Conservation (phyloP, 352 stramenopile species). For the Blastocystis sp. region DNA sequence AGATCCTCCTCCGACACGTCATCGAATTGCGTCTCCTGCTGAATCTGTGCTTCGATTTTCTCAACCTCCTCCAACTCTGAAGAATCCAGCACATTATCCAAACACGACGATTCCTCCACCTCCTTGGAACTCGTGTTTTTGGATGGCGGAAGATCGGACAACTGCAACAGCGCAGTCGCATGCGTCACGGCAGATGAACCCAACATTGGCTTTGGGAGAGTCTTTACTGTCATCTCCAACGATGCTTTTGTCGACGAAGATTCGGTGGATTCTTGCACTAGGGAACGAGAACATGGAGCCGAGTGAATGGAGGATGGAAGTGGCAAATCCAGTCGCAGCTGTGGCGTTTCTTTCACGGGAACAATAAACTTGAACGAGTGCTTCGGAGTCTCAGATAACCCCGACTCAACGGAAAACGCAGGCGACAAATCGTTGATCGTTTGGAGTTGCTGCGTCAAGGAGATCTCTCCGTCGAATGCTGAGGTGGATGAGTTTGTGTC, state of each 20-base stretch:
- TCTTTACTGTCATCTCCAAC: no score
- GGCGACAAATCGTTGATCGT: conserved; percentile 18
- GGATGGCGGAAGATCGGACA: neutral
- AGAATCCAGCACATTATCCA: neutral
- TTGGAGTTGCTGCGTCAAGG: conserved; percentile 34
- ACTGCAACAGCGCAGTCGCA: neutral
- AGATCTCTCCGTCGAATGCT: conserved; percentile 8
- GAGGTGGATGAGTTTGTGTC: conserved; percentile 29
- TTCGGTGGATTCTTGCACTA: no score
- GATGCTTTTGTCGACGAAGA: no score
- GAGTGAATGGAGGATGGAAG: neutral
- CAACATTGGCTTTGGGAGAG: neutral
- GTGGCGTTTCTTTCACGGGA: neutral
- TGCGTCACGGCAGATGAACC: neutral
- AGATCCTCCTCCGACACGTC: neutral
- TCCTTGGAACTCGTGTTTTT: neutral
- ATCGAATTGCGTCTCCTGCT: neutral
- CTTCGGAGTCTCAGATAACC: neutral
- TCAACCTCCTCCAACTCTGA: neutral
- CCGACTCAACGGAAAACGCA: neutral
- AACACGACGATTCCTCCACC: neutral
- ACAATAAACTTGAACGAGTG: neutral
- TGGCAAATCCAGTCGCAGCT: neutral
- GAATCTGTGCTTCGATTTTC: neutral
- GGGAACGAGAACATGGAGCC: no score